A percentile compares a stretch with the other conserved stretches of the same genome.
These are phyloP conservation scores for Tylopilus sp. DNA, from an alignment of 1,284 basidiomycete genomes.

Conservation along the genomic window DNA sequence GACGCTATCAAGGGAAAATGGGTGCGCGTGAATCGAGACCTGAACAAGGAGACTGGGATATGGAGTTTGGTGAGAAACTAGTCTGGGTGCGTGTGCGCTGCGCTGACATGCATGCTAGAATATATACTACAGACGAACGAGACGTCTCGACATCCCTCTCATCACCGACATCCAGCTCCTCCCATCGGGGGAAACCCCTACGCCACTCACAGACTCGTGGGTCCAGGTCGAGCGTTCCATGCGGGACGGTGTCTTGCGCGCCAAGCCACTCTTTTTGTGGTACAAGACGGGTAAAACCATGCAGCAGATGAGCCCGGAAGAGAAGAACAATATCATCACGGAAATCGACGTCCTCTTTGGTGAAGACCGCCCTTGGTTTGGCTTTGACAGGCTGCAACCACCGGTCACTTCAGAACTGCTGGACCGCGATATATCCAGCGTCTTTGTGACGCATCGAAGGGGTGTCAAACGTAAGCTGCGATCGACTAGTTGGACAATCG, in stretches of 20 bases:
- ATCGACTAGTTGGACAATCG: background rate
- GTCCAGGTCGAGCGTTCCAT: constrained; percentile 52
- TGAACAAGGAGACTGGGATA: constrained; percentile 64
- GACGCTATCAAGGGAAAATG: constrained; percentile 82
- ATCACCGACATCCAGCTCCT: constrained; percentile 60
- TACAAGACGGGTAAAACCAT: constrained; percentile 65
- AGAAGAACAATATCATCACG: constrained; percentile 66
- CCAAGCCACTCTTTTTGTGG: constrained; percentile 62
- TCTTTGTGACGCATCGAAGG: constrained; percentile 55
- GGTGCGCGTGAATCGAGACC: constrained; percentile 76
- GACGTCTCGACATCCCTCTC: constrained; percentile 69
- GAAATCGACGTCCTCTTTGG: constrained; percentile 87
- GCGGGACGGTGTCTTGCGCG: constrained; percentile 50
- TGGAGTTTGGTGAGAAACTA: constrained; percentile 48
- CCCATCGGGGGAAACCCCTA: constrained; percentile 45
- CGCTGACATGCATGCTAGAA: constrained; percentile 40
- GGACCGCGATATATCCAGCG: constrained; percentile 41
- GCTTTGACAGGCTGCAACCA: constrained; percentile 69
- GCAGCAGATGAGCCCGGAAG: constrained; percentile 52
- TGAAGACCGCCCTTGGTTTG: constrained; percentile 74
- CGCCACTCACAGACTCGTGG: constrained; percentile 47
- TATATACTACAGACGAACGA: constrained; percentile 79
- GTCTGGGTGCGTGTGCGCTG: constrained; percentile 10
- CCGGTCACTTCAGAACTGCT: constrained; percentile 43
- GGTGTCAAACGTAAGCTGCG: constrained; percentile 59